Percentiles rank a stretch among this genome's conserved stretches.
Conservation (phyloP, 2,329 filamentous ascomycete genomes). For the Aspergillus eucalypticola region DNA sequence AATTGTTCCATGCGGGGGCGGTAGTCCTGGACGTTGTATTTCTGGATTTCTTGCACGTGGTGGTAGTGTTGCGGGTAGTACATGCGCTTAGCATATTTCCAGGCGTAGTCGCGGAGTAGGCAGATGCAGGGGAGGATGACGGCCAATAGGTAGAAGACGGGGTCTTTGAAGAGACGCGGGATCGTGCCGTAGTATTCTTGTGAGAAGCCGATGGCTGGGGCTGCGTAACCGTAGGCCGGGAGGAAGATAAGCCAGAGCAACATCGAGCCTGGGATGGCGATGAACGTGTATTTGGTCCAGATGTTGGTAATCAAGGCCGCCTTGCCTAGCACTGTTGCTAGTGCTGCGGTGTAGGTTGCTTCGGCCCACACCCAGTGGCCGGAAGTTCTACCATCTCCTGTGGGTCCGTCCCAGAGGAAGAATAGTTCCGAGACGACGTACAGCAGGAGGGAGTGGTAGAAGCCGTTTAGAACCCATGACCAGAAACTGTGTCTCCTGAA, state of each 20-base stretch:
- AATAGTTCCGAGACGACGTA: constrained; percentile 82
- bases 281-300: constrained; percentile 97
- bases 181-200: constrained; percentile 83
- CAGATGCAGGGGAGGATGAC: constrained; percentile 77
- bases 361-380: constrained; percentile 99
- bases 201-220: constrained; percentile 78
- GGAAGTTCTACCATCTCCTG: constrained; percentile 75
- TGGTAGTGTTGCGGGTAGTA: constrained; percentile 95
- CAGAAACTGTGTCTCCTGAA: constrained; percentile 92
- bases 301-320: constrained; percentile 93
- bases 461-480: constrained; percentile 89
- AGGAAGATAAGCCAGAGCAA: constrained; percentile 88
- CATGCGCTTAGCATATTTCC: constrained; percentile 98
- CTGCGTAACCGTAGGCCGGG: constrained; percentile 81
- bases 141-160: constrained; percentile 90
- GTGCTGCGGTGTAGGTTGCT: constrained; percentile 88
- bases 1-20: constrained; percentile 99
- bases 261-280: constrained; percentile 93
- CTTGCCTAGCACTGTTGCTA: constrained; percentile 91
- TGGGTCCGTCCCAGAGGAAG: constrained; percentile 76
- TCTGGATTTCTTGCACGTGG: constrained; percentile 98
- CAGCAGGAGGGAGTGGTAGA: constrained; percentile 93
- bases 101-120: constrained; percentile 83
- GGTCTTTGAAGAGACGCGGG: constrained; percentile 74
- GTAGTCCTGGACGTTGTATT: constrained; percentile 99